Conservation (phyloP, 83 land plant genomes). For the Larix sibirica region DNA sequence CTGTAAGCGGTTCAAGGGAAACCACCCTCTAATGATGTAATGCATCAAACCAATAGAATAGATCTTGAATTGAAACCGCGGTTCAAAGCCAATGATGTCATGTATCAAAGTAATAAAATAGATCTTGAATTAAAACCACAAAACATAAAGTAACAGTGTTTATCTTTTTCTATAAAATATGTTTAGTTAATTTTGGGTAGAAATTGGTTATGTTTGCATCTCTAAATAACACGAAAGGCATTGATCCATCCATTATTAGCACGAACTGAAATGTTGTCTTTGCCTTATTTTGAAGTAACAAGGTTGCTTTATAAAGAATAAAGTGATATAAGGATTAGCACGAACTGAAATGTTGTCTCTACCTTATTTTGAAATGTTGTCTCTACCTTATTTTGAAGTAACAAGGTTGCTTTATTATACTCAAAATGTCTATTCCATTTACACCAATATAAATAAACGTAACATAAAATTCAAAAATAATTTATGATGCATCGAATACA, state of each 20-base stretch:
- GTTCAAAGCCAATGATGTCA: not conserved
- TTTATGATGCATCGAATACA: not conserved
- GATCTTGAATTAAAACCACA: not conserved
- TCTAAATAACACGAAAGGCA: slow-evolving; percentile 1
- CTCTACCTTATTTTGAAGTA: slow-evolving; percentile 9
- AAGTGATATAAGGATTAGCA: slow-evolving; percentile 12
- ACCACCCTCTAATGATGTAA: no score
- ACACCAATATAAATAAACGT: not conserved
- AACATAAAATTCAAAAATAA: not conserved
- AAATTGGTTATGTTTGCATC: slow-evolving; percentile 6
- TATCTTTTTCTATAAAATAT: not conserved
- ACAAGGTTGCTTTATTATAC: slow-evolving; percentile 10
- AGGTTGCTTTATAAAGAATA: slow-evolving; percentile 8
- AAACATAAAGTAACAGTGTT: not conserved
- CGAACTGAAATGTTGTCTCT: slow-evolving; percentile 15
- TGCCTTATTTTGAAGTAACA: slow-evolving; percentile 10
- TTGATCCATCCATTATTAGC: slow-evolving; percentile 11
- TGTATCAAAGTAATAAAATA: not conserved
- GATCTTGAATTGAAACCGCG: no score
- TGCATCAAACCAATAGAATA: no score
- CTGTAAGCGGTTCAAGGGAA: no score
- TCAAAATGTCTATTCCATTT: not conserved
- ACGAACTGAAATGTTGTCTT: slow-evolving; percentile 12
- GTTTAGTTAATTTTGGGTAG: not conserved
- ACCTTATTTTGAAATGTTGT: no score